phyloP scores from a whole-genome alignment of 305 asterid species.

The Fraxinus angustifolia region DNA sequence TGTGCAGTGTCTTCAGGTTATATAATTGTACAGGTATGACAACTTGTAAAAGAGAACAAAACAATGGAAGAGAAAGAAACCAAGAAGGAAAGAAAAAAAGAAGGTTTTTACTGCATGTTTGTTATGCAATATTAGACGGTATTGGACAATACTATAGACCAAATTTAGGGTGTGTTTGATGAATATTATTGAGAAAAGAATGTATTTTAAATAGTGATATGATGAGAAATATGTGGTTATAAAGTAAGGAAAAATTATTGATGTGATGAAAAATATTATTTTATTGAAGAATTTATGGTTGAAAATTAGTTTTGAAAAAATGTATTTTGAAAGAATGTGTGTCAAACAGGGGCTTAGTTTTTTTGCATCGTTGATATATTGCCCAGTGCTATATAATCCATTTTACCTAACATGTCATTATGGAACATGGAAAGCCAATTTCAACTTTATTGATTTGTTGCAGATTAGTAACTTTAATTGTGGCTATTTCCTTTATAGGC shows the following conservation, averaged over 20 bases:
- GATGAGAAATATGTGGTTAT: no score
- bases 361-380: neutral
- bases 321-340: no score
- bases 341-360: neutral
- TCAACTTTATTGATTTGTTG: neutral
- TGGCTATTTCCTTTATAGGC: slow-evolving; percentile 45
- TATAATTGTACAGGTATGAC: slow-evolving; percentile 65
- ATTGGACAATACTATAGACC: neutral
- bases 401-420: neutral
- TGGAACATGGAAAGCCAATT: neutral
- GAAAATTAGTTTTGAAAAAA: no score
- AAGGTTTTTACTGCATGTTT: neutral
- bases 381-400: neutral
- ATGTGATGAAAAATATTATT: no score
- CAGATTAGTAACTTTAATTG: neutral
- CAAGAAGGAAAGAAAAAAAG: neutral
- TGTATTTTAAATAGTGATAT: no score
- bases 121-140: neutral
- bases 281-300: no score
- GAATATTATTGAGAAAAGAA: no score
- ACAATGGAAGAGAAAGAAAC: neutral
- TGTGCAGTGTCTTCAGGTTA: slow-evolving; percentile 51
- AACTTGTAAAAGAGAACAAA: neutral
- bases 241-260: no score
- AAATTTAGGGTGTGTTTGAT: neutral